A percentile compares a stretch with the other conserved stretches of the same genome.
phyloP scores from a whole-genome alignment of 148 eudicot species.

The Rhododendron griersonianum region DNA sequence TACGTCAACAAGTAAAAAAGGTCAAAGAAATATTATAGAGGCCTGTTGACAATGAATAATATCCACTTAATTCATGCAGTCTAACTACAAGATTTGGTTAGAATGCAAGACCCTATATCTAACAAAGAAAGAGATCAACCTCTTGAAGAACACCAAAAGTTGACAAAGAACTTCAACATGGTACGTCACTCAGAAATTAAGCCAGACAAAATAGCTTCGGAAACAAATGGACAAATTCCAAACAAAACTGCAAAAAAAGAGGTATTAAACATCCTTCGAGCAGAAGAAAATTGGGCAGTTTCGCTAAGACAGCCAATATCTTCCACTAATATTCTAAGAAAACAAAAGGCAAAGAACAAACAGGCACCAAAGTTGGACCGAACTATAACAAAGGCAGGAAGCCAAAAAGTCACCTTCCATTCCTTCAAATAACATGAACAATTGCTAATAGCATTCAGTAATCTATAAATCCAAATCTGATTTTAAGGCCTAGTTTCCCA shows the following conservation, averaged over 20 bases:
- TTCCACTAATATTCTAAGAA: neutral
- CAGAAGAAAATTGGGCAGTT: neutral
- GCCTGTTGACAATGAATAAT: neutral
- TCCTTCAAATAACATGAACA: neutral
- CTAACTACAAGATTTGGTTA: neutral
- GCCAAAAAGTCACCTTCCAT: neutral
- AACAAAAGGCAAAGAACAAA: neutral
- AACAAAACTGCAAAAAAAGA: neutral
- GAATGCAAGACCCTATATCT: neutral
- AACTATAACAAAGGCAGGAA: neutral
- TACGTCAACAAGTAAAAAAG: neutral
- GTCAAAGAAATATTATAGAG: neutral
- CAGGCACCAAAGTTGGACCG: neutral
- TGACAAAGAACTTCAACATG: constrained; percentile 6
- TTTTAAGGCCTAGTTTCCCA: neutral
- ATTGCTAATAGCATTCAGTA: neutral
- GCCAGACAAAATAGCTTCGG: neutral
- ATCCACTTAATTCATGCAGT: neutral
- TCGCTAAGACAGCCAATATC: neutral
- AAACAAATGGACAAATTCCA: neutral
- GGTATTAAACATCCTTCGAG: neutral
- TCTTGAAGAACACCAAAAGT: neutral
- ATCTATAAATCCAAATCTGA: neutral
- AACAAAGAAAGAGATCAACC: neutral
- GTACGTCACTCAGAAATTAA: neutral